Evolutionary conservation across 2,329 filamentous ascomycete species (phyloP), one percentile per base, ranked within the genome.

Genomic region (Helicocarpus griseus): DNA sequence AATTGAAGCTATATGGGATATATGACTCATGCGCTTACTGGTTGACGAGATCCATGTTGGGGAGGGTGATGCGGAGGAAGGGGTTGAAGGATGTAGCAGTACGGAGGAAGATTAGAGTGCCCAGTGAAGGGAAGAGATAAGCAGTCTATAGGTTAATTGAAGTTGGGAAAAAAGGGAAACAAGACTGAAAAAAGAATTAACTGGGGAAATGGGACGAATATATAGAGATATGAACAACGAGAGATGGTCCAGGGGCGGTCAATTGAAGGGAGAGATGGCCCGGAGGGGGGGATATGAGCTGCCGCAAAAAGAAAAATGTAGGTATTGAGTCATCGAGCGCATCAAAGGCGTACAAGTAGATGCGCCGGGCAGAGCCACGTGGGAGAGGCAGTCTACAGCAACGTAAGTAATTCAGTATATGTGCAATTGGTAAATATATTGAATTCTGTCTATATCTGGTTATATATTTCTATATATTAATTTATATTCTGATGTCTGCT

Each of bases 31-130:
- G 39, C 58, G 69, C 73, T 73, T 68, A 80, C 77, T 79, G 77
- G 65, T 82, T 81, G 54, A 82, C 79, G 53, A 82, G 73, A 75
- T 82, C 79, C 79, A 82, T 82, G 44, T 50, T 51, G 38, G 4
- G 22, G 52, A 51, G 55, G 57, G 52, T 48, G 58, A 57, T 24
- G 48, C 55, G 57, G 38, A 49, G 35, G 28, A 19, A 44, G 22
- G 44, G n/a, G 14, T 8, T 14, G 39, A 21, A 8, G 38, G 13
- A 21, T 21, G 6, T 41, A 9, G 44, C n/a, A 1, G 17, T 44
- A 3, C 22, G 40, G 40, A 43, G 11, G n/a, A 45, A 47, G 31
- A 17, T 3, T 11, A 21, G n/a, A 14, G 8, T n/a, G n/a, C 17
- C 26, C 17, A 5, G 3, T 8, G 22, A 5, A 3, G 41, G 26